Conservation (phyloP, 73 alveolate genomes). For the Paraurostyla sp. region DNA sequence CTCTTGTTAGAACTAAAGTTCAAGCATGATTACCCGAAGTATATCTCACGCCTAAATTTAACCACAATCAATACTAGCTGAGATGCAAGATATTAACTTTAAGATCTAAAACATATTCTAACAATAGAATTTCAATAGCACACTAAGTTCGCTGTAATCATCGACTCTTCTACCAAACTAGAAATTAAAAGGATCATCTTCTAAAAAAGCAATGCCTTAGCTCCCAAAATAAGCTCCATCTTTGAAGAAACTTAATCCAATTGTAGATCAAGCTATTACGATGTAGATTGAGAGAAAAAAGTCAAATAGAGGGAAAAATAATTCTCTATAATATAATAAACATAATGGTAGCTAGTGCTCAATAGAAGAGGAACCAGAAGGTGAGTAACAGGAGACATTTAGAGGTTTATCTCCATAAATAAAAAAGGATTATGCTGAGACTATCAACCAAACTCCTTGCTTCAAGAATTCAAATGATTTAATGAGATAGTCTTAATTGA, state of each 20-base stretch:
- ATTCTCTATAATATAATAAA: too few species aligned
- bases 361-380: slow-evolving; percentile 6
- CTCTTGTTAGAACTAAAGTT: too few species aligned
- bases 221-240: background rate
- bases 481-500: background rate
- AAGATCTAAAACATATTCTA: background rate
- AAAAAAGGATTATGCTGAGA: too few species aligned
- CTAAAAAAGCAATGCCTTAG: background rate
- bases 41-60: background rate
- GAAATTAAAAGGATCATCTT: too few species aligned
- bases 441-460: background rate
- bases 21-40: too few species aligned
- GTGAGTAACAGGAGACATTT: background rate
- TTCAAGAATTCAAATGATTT: background rate
- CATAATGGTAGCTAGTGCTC: background rate
- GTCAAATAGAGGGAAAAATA: background rate
- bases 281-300: background rate
- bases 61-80: background rate
- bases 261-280: background rate
- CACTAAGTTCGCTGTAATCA: background rate
- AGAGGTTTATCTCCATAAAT: too few species aligned
- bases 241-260: background rate
- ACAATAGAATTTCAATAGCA: background rate
- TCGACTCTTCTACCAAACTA: background rate
- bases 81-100: background rate